phyloP scores from a whole-genome alignment of 1,284 basidiomycete species.

The Phlebopus sp. region DNA sequence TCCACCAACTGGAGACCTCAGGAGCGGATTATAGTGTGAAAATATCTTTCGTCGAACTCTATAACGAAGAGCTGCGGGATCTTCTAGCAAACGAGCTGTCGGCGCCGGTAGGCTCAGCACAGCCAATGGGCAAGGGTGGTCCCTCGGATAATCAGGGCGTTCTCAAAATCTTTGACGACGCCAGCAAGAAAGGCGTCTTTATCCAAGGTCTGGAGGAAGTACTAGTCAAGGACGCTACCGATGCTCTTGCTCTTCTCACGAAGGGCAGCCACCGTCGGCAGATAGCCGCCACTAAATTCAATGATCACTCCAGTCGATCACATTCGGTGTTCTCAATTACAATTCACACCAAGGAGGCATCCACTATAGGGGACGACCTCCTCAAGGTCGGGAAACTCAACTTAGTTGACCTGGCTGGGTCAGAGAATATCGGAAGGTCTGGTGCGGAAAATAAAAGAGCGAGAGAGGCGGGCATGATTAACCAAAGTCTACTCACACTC shows the following conservation, averaged over 20 bases:
- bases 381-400: constrained; percentile 95
- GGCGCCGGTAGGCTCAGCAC: constrained; percentile 55
- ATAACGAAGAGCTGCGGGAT: constrained; percentile 99
- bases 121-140: constrained; percentile 68
- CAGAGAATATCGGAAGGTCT: constrained; percentile 95
- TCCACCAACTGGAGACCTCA: constrained; percentile 80
- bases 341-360: constrained; percentile 87
- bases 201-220: constrained; percentile 96
- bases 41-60: constrained; percentile 95
- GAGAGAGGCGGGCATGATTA: constrained; percentile 98
- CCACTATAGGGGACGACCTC: constrained; percentile 80
- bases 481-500: constrained; percentile 93
- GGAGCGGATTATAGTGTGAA: constrained; percentile 89
- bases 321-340: constrained; percentile 99
- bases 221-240: constrained; percentile 78
- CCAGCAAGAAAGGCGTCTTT: constrained; percentile 81
- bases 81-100: constrained; percentile 76
- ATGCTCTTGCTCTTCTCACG: constrained; percentile 82
- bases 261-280: constrained; percentile 91
- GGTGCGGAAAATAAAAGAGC: constrained; percentile 96
- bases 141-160: constrained; percentile 44
- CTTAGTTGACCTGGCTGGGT: constrained; percentile 95
- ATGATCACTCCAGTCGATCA: constrained; percentile 95
- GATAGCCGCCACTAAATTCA: constrained; percentile 96
- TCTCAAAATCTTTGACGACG: constrained; percentile 93